Percentiles rank a stretch among this genome's conserved stretches.
These are phyloP conservation scores for Metschnikowia henanensis DNA, from an alignment of 805 yeast species.

Conservation along the genomic window DNA sequence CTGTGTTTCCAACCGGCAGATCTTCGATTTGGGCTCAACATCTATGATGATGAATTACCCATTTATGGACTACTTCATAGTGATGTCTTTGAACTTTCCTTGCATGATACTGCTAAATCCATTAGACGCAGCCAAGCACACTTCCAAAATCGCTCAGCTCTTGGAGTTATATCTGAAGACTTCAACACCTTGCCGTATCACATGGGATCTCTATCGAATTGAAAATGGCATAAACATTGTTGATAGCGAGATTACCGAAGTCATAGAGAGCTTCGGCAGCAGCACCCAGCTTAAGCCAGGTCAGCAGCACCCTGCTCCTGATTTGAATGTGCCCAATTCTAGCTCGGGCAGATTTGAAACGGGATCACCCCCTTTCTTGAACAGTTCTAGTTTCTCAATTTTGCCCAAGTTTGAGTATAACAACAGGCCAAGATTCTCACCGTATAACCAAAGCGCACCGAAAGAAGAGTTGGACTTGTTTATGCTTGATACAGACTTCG, in stretches of 20 bases:
- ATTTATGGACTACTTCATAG: conserved; percentile 19
- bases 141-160: conserved; percentile 6
- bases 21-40: conserved; percentile 9
- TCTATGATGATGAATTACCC: conserved; percentile 17
- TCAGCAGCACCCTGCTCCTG: too few relatives aligned
- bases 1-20: conserved; percentile 9
- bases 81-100: conserved; percentile 21
- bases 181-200: conserved; percentile 19
- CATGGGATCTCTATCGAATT: conserved; percentile 19
- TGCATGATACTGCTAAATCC: conserved; percentile 18
- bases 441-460: conserved; percentile 4
- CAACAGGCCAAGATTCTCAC: not conserved
- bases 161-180: conserved; percentile 11
- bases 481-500: conserved; percentile 18
- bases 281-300: too few relatives aligned
- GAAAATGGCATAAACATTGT: conserved; percentile 9
- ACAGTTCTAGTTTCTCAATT: not conserved
- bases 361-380: not conserved
- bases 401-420: conserved; percentile 2
- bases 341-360: not conserved
- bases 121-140: conserved; percentile 7
- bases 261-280: too few relatives aligned
- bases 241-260: not conserved
- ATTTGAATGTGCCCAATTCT: too few relatives aligned
- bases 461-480: conserved; percentile 16